Evolutionary conservation across 148 eudicot genomes (phyloP), one percentile per base, ranked within the genome.

Genomic region (Rhododendron kiyosumense): DNA sequence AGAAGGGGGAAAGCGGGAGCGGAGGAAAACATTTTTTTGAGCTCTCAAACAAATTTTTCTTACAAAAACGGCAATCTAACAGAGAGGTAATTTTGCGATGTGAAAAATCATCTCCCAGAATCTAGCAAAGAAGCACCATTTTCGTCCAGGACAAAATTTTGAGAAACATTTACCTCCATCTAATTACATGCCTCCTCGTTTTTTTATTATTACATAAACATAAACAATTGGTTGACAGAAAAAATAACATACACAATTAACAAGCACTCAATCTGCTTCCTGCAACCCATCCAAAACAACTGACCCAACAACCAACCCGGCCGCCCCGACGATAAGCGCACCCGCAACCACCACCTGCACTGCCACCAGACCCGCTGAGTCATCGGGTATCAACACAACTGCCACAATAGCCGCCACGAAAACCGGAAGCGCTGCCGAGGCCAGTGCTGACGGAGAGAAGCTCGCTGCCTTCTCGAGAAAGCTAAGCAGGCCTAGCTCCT

Each of bases 401-500:
- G 90, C 91, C 73, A 88, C 86, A 30, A 94, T 88, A 0, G 99
- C 96, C 3, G 95, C 96, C 78, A 90, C 93, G 8, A 94, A 52
- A 22, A 89, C 46, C 0, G 99, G 99, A 28, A 97, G 86, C 4
- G 99, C 78, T 1, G 92, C 93, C 9, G 99, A 97, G 14, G 98
- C 99, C 85, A 97, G 86, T 22, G 86, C 91, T 3, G 98, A 83
- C 0, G 98, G 99, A 2, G 95, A 93, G 65, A 84, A 79, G 18
- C 94, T 85, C 0, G 95, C 98, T 0, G 88, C 87, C 13, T 75
- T 92, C 88, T 97, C 99, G 6, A 97, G 89, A 45, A 97, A 86
- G 82, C 99, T 97, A 18, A 97, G 87, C 41, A 97, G 90, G 12
- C 98, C 99, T 0, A 97, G 88, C 45, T 97, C 96, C 89, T 97